phyloP scores from a whole-genome alignment of 768 basidiomycete genomes.

The Mycena leptocephala region DNA sequence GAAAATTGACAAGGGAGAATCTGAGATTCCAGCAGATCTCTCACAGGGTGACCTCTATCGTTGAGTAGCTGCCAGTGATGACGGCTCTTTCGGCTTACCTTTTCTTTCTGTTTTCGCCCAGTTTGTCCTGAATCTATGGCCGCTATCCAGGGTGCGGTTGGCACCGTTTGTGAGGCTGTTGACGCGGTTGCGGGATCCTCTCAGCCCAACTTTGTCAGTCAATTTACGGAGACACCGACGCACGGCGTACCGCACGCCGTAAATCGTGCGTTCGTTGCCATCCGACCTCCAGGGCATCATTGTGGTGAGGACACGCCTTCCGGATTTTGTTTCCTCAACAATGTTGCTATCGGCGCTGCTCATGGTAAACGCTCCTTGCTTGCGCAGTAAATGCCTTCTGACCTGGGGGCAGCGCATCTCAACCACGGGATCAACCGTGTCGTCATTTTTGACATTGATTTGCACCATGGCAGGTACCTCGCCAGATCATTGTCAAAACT shows the following conservation, averaged over 20 bases:
- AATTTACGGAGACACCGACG: constrained; percentile 1
- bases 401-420: constrained; percentile 76
- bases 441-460: constrained; percentile 93
- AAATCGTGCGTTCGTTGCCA: constrained; percentile 82
- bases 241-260: constrained; percentile 36
- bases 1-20: constrained; percentile 73
- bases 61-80: constrained; percentile 45
- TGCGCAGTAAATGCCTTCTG: not conserved
- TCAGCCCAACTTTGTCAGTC: not conserved
- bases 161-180: constrained; percentile 91
- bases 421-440: constrained; percentile 84
- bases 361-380: constrained; percentile 74
- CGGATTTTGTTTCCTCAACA: constrained; percentile 97
- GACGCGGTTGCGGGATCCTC: constrained; percentile 69
- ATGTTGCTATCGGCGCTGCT: constrained; percentile 91
- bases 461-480: constrained; percentile 79
- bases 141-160: constrained; percentile 87
- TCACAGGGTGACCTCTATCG: constrained; percentile 90
- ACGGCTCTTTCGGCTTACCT: not conserved
- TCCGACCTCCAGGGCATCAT: constrained; percentile 95
- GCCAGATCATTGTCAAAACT: not conserved
- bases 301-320: constrained; percentile 92
- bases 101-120: too few relatives aligned
- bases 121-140: constrained; percentile 86
- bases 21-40: constrained; percentile 83